Evolutionary conservation across 345 rosid species (phyloP).

Genomic region (Euphorbia peplus): DNA sequence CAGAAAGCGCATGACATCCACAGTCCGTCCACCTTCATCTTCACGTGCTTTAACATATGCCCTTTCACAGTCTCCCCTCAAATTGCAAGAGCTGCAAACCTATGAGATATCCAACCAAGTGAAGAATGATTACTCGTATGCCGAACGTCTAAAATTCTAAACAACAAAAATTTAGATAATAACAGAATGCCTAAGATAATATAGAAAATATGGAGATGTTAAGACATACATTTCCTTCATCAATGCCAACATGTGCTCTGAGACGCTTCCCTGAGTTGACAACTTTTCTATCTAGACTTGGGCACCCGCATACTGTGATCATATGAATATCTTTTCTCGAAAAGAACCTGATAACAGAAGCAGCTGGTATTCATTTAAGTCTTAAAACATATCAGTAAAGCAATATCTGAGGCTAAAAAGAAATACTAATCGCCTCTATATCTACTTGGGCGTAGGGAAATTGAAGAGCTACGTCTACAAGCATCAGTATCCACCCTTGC

Average conservation of each 20-base stretch:
- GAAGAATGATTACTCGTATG: not conserved
- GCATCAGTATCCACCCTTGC: not conserved
- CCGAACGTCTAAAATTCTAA: not conserved
- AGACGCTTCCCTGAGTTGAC: conserved; percentile 85
- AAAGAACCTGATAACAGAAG: conserved; percentile 43
- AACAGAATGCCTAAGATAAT: not conserved
- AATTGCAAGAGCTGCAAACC: conserved; percentile 87
- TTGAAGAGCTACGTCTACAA: no score
- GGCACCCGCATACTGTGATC: conserved; percentile 73
- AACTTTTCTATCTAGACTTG: conserved; percentile 84
- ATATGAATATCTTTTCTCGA: conserved; percentile 69
- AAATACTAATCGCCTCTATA: not conserved
- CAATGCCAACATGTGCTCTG: conserved; percentile 63
- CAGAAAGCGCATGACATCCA: conserved; percentile 83
- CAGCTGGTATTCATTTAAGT: not conserved
- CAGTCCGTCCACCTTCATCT: conserved; percentile 63
- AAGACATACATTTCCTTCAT: conserved; percentile 66
- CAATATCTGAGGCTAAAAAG: not conserved
- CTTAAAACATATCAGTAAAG: not conserved
- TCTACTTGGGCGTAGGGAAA: not conserved
- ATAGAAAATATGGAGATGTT: not conserved
- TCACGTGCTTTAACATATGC: conserved; percentile 65
- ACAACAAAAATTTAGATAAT: not conserved
- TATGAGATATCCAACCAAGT: conserved; percentile 27
- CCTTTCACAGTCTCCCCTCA: conserved; percentile 86